These are phyloP conservation scores for Zarea fungicola DNA, from an alignment of 2,329 filamentous ascomycete species.

Conservation along the genomic window DNA sequence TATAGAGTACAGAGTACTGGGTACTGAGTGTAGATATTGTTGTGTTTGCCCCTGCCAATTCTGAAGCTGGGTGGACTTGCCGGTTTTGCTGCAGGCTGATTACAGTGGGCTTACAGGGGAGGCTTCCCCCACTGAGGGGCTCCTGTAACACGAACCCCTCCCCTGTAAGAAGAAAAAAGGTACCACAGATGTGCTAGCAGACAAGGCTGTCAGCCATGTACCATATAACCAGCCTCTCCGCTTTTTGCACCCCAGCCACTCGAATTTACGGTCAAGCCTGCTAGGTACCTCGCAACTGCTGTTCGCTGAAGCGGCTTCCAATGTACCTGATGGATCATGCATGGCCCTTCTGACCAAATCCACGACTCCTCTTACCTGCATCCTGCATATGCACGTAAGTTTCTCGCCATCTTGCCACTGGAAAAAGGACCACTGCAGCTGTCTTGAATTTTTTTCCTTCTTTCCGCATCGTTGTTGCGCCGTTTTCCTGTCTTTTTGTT, in stretches of 20 bases:
- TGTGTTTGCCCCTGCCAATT: no score
- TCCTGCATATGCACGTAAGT: slow-evolving; percentile 10
- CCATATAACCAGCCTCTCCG: not conserved
- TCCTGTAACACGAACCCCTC: no score
- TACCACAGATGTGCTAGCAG: not conserved
- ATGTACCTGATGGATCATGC: no score
- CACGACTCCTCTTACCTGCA: slow-evolving; percentile 9
- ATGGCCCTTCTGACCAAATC: slow-evolving; percentile 4
- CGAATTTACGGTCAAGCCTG: slow-evolving; percentile 25
- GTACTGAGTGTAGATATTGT: no score
- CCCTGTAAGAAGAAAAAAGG: no score
- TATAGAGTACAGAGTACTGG: no score
- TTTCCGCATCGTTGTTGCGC: not conserved
- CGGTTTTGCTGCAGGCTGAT: no score
- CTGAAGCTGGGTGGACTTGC: no score
- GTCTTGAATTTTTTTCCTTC: not conserved
- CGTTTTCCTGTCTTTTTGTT: not conserved
- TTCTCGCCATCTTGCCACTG: slow-evolving; percentile 5
- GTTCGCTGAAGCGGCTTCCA: not conserved
- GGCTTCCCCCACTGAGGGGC: no score
- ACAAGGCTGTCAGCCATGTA: not conserved
- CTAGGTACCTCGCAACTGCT: slow-evolving; percentile 6
- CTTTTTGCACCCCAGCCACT: slow-evolving; percentile 22
- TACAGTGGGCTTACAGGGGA: no score
- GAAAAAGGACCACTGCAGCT: not conserved